phyloP scores from a whole-genome alignment of 2,329 filamentous ascomycete species.

The Sordariomycetes sp. region DNA sequence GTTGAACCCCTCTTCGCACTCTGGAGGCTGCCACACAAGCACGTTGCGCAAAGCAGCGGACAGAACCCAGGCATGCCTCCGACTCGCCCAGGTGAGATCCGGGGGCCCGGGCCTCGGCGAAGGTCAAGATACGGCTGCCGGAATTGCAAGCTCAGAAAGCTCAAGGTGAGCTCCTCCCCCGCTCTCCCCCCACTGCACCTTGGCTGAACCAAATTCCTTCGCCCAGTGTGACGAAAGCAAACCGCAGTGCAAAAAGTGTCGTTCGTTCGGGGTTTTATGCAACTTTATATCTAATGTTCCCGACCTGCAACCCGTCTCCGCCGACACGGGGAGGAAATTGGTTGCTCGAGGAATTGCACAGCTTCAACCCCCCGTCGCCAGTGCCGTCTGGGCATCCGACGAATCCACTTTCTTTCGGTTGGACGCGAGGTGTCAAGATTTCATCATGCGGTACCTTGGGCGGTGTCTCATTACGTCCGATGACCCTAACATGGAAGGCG shows the following conservation, averaged over 20 bases:
- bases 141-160: slow-evolving; percentile 38
- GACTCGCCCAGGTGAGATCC: slow-evolving; percentile 5
- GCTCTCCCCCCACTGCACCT: neutral
- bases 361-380: slow-evolving; percentile 14
- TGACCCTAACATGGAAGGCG: slow-evolving; percentile 22
- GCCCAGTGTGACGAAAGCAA: slow-evolving; percentile 33
- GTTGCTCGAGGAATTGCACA: slow-evolving; percentile 8
- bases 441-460: slow-evolving; percentile 26
- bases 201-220: neutral
- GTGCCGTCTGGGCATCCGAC: slow-evolving; percentile 22
- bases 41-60: too few species aligned
- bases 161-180: slow-evolving; percentile 24
- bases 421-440: slow-evolving; percentile 26
- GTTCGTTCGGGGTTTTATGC: slow-evolving; percentile 30
- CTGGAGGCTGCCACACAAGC: too few species aligned
- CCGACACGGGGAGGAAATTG: slow-evolving; percentile 11
- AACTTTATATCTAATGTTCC: slow-evolving; percentile 24
- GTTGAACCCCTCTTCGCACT: too few species aligned
- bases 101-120: slow-evolving; percentile 6
- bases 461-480: slow-evolving; percentile 23
- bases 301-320: slow-evolving; percentile 24
- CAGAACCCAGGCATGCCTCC: neutral
- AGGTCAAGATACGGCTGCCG: slow-evolving; percentile 35
- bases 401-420: slow-evolving; percentile 20
- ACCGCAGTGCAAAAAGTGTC: slow-evolving; percentile 30